phyloP scores from a whole-genome alignment of 2,329 filamentous ascomycete genomes.

The Thelonectria olida region DNA sequence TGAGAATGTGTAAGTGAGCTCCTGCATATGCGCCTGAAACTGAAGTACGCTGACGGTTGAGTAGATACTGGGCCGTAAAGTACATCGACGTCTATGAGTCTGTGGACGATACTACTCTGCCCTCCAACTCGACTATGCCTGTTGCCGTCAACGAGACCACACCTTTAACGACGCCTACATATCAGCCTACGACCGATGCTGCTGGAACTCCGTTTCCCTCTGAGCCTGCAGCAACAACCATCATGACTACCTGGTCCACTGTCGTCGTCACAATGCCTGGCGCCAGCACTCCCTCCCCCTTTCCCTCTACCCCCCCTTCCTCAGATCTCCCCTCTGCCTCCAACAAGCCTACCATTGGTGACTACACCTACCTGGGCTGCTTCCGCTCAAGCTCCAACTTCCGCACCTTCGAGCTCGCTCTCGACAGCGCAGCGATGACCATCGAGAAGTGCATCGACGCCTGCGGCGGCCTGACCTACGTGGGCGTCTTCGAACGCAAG shows the following conservation, averaged over 20 bases:
- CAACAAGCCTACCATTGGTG: conserved; percentile 46
- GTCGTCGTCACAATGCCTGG: conserved; percentile 35
- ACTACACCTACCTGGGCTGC: conserved; percentile 51
- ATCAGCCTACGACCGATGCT: conserved; percentile 16
- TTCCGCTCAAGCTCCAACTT: conserved; percentile 51
- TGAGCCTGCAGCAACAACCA: conserved; percentile 41
- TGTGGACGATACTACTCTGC: neutral
- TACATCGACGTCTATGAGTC: conserved; percentile 59
- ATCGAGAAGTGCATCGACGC: conserved; percentile 49
- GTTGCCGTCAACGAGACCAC: neutral
- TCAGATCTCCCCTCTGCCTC: conserved; percentile 20
- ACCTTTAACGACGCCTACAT: neutral
- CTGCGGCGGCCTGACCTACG: conserved; percentile 49
- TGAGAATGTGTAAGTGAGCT: conserved; percentile 44
- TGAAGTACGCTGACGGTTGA: neutral
- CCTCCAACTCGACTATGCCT: neutral
- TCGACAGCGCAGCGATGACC: conserved; percentile 49
- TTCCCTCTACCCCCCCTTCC: conserved; percentile 26
- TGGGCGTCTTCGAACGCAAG: conserved; percentile 50
- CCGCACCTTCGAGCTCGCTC: conserved; percentile 44
- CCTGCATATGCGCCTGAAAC: neutral
- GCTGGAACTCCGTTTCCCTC: neutral
- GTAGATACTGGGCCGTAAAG: conserved; percentile 62
- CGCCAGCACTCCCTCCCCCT: neutral
- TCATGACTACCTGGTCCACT: conserved; percentile 38